phyloP scores from a whole-genome alignment of 306 rosid species.

The Alnus glutinosa region DNA sequence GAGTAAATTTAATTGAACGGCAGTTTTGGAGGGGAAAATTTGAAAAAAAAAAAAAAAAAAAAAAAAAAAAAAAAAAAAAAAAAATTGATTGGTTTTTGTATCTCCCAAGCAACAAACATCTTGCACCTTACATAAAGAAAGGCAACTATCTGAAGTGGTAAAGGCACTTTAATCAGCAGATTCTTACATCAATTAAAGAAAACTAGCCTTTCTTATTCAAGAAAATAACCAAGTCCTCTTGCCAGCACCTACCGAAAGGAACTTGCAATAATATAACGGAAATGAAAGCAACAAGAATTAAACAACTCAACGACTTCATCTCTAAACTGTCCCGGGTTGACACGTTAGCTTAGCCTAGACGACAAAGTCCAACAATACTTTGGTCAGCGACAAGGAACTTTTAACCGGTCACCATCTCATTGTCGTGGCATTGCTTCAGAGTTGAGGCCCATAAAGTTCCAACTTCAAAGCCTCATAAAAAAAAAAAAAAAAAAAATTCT shows the following conservation, averaged over 20 bases:
- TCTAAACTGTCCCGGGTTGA: neutral
- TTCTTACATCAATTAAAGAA: too few relatives aligned
- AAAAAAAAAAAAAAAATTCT: too few relatives aligned
- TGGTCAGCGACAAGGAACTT: neutral
- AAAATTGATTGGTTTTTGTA: neutral
- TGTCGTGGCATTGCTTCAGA: neutral
- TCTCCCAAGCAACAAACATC: neutral
- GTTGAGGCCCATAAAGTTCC: too few relatives aligned
- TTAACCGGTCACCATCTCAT: neutral
- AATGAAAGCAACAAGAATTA: slow-evolving; percentile 6
- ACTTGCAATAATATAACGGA: neutral
- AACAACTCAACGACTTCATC: neutral
- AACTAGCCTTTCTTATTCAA: neutral
- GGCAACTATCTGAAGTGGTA: neutral
- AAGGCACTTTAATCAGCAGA: neutral
- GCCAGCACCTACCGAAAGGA: neutral
- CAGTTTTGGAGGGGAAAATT: too few relatives aligned
- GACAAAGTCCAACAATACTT: neutral
- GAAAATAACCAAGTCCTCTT: neutral
- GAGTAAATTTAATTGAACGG: too few relatives aligned
- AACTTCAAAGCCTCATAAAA: too few relatives aligned
- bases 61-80: too few relatives aligned
- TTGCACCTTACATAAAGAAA: neutral
- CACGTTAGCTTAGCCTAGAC: neutral
- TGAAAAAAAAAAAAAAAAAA: too few relatives aligned